Base-by-base conservation (phyloP, 148 eudicot genomes). In the Beta vulgaris region DNA sequence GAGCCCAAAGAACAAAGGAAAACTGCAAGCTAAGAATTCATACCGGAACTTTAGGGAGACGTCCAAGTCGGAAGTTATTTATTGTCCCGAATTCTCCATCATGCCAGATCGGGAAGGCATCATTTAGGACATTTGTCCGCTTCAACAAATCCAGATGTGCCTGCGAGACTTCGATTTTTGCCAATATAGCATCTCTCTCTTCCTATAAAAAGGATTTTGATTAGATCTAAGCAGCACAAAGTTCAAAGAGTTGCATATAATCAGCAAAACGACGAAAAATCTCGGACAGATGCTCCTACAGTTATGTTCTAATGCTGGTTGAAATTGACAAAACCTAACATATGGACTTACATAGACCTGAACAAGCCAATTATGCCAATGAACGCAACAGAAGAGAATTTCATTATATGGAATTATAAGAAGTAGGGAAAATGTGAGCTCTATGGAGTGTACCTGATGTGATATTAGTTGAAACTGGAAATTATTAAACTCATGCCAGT, bases 71-170 rank as follows among this genome's bases (percentile, higher is more conserved):
- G 61, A 95, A 95, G 83, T 90, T 92, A 88, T 95, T 95, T 73
- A 95, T 92, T 32, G 99, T 95, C 77, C 96, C 97, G 82, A 95
- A 95, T 43, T 95, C 97, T 54, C 96, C 97, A 83, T 95, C 97
- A 85, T 89, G 84, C 86, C 90, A 86, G 43, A 95, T 95, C 36
- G 92, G 93, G 68, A 95, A 95, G 72, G 98, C 98, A 84, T 95
- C 93, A 85, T 90, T 92, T 67, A 95, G 88, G 69, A 95, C 98
- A 82, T 92, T 95, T 35, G 96, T 92, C 35, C 81, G 87, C 90
- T 92, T 95, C 80, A 95, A 76, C 83, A 86, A 81, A 80, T 95
- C 97, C 43, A 95, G 82, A 85, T 95, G 98, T 74, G 97, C 97
- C 84, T 92, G 97, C 76, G 98, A 92, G 81, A 95, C 98, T 86